Evolutionary conservation across 495 filamentous ascomycete species (phyloP).

Genomic region (Hyaloscypha bicolor): DNA sequence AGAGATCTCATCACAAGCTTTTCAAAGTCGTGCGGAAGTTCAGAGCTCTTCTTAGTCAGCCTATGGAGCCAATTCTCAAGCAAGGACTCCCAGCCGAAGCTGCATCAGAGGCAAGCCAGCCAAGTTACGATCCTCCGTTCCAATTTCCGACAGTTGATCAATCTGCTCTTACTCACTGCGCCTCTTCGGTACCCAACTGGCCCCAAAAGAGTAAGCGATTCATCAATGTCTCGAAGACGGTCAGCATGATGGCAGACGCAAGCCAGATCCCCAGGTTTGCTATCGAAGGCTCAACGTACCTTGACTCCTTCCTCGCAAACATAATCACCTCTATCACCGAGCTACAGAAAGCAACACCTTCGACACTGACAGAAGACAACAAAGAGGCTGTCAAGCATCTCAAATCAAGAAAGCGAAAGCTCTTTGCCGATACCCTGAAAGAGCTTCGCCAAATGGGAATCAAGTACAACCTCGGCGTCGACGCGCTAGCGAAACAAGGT

Average conservation of each 20-base stretch:
- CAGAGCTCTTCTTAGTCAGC: slow-evolving; percentile 69
- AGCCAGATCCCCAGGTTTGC: slow-evolving; percentile 52
- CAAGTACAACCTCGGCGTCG: slow-evolving; percentile 71
- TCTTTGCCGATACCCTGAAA: slow-evolving; percentile 85
- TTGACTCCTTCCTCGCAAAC: slow-evolving; percentile 67
- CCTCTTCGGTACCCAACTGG: slow-evolving; percentile 56
- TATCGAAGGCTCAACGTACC: slow-evolving; percentile 58
- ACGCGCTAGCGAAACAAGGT: slow-evolving; percentile 69
- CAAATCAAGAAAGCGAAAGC: slow-evolving; percentile 85
- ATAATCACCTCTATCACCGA: slow-evolving; percentile 68
- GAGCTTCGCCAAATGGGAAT: slow-evolving; percentile 86
- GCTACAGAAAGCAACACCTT: slow-evolving; percentile 80
- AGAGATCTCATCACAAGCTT: slow-evolving; percentile 86
- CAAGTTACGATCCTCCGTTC: slow-evolving; percentile 23
- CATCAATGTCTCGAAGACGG: slow-evolving; percentile 66
- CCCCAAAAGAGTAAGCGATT: slow-evolving; percentile 65
- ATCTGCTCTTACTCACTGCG: slow-evolving; percentile 53
- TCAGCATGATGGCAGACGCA: slow-evolving; percentile 60
- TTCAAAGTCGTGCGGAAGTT: slow-evolving; percentile 92
- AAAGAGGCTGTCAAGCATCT: slow-evolving; percentile 80
- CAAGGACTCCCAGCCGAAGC: slow-evolving; percentile 64
- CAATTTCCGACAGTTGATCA: slow-evolving; percentile 39
- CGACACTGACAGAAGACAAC: slow-evolving; percentile 76
- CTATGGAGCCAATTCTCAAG: slow-evolving; percentile 64
- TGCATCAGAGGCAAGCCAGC: slow-evolving; percentile 20